These are phyloP conservation scores for Colletotrichum simmondsii DNA, from an alignment of 2,329 filamentous ascomycete species.

Conservation along the genomic window DNA sequence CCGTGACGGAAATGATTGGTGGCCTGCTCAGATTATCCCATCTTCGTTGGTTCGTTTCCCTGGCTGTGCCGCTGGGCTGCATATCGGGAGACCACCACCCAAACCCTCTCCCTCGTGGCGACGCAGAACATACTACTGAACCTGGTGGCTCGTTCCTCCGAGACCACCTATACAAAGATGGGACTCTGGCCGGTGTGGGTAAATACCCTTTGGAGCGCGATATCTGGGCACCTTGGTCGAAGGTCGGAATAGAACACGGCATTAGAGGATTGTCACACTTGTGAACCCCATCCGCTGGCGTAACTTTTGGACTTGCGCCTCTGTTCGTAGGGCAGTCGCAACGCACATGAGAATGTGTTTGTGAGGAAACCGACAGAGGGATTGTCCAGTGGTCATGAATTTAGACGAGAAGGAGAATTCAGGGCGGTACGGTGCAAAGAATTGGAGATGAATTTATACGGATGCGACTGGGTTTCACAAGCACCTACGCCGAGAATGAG, in stretches of 20 bases:
- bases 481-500: no score
- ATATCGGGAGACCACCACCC: constrained; percentile 5
- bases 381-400: no score
- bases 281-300: neutral
- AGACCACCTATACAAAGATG: no score
- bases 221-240: neutral
- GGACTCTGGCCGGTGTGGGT: no score
- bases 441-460: no score
- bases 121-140: constrained; percentile 6
- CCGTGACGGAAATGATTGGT: neutral
- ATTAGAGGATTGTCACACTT: neutral
- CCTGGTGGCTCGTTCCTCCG: no score
- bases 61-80: constrained; percentile 26
- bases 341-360: no score
- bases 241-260: neutral
- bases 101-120: neutral
- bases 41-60: constrained; percentile 5
- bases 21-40: neutral
- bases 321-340: neutral
- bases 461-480: no score
- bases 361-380: no score
- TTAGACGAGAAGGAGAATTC: no score
- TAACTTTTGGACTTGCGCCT: neutral
- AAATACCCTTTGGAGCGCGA: neutral
- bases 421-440: no score